Base-by-base conservation (phyloP, 2,329 filamentous ascomycete species). In the Neocatenulostroma microsporum region DNA sequence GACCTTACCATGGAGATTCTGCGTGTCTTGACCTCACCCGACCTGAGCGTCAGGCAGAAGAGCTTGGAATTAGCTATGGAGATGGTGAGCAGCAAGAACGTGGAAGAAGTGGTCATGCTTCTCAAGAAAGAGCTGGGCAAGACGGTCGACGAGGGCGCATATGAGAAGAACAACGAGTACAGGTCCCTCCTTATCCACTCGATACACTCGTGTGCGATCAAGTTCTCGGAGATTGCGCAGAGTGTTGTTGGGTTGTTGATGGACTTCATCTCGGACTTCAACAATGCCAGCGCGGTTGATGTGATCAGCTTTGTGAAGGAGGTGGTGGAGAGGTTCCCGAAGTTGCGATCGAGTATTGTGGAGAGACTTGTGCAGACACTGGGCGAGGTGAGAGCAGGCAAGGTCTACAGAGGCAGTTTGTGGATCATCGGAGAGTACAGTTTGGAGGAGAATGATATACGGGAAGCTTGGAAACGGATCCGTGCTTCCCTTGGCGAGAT, bases 371-470 rank as follows among this genome's bases (percentile, higher is more conserved):
- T 96, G 5, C 82, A 84, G 11, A 96, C 91, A 1, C 71, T 98
- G 29, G 81, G 81, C 52, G 91, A 98, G 61, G 91, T 98, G 19
- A 81, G 91, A 42, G 88, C 91, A 45, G 91, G 91, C 30, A 98
- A 96, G 69, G 89, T 98, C n/a, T 98, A 96, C 62, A 79, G 91
- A 39, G 91, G 91, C 31, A 91, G 93, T 30, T 72, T 98, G 46
- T 98, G 91, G 91, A 94, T 96, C 53, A 80, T 98, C 49, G 91
- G 91, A 59, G 91, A 98, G 63, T 98, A 96, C 62, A 94, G 88
- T 20, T 68, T 94, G 21, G 87, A 95, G 57, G 84, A 91, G 61
- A 87, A 80, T 55, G 88, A 96, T 54, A 96, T 98, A 51, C 78
- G 86, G 48, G 89, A 94, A 55, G 89, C 89, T 0, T 98, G 91